These are phyloP conservation scores for Cicer pinnatifidum DNA, from an alignment of 306 rosid species.

Conservation along the genomic window DNA sequence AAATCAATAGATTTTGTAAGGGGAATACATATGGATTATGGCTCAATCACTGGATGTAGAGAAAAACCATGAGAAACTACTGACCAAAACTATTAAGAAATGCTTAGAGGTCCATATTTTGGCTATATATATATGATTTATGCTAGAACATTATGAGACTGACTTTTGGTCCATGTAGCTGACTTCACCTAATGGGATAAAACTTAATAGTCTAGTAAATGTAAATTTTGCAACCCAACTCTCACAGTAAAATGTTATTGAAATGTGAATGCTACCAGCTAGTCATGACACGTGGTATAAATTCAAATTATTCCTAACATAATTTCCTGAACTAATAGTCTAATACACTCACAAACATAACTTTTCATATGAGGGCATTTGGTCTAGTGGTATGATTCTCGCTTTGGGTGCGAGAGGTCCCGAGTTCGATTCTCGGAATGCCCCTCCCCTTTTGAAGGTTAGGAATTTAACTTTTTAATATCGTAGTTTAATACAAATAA, in stretches of 20 bases:
- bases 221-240: background rate
- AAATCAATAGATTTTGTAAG: background rate
- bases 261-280: background rate
- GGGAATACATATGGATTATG: background rate
- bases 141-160: background rate
- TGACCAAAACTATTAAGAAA: background rate
- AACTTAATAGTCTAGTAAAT: background rate
- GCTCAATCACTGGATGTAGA: background rate
- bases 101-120: background rate
- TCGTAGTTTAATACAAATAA: constrained; percentile 7
- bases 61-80: background rate
- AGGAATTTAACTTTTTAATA: background rate
- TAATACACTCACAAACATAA: background rate
- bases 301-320: background rate
- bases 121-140: background rate
- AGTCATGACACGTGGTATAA: background rate
- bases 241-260: background rate
- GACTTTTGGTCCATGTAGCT: background rate
- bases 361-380: constrained; percentile 21
- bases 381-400: constrained; percentile 67
- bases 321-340: background rate
- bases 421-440: too few relatives aligned
- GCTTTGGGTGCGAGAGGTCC: constrained; percentile 43
- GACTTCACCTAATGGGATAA: background rate
- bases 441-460: background rate